Conservation (phyloP, 1,284 basidiomycete genomes). For the Microbotryum violaceum region DNA sequence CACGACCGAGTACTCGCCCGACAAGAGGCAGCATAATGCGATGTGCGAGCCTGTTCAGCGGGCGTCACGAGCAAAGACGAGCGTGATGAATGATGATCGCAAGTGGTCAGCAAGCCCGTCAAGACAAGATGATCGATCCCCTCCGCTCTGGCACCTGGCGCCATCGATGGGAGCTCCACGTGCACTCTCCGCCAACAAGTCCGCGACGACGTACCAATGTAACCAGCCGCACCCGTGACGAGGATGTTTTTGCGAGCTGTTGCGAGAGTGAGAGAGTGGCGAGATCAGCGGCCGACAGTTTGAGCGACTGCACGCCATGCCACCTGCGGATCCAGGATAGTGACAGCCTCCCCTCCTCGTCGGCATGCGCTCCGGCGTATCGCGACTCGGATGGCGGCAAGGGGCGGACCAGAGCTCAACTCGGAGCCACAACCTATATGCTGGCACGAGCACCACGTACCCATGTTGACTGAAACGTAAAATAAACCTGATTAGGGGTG, state of each 20-base stretch:
- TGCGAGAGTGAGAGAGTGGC: not conserved
- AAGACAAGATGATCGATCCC: too few species aligned
- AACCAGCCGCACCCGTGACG: constrained; percentile 32
- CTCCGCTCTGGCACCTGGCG: not conserved
- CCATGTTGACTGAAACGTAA: too few species aligned
- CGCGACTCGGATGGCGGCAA: too few species aligned
- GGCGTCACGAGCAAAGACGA: not conserved
- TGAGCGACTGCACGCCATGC: not conserved
- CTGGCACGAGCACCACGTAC: too few species aligned
- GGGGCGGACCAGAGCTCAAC: too few species aligned
- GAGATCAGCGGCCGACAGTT: not conserved
- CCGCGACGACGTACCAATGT: constrained; percentile 31
- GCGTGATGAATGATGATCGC: too few species aligned
- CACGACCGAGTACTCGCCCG: constrained; percentile 42
- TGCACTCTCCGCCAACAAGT: not conserved
- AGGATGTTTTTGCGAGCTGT: constrained; percentile 30
- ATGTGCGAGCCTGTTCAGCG: constrained; percentile 40
- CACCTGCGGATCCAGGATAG: not conserved
- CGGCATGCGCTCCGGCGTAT: too few species aligned
- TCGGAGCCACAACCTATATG: too few species aligned
- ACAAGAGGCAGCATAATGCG: constrained; percentile 42
- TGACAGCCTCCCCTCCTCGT: too few species aligned
- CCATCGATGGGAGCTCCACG: too few species aligned
- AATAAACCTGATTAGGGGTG: too few species aligned
- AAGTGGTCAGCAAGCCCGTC: not conserved